Evolutionary conservation across 805 yeast genomes (phyloP).

Genomic region (Metschnikowia lochheadii): DNA sequence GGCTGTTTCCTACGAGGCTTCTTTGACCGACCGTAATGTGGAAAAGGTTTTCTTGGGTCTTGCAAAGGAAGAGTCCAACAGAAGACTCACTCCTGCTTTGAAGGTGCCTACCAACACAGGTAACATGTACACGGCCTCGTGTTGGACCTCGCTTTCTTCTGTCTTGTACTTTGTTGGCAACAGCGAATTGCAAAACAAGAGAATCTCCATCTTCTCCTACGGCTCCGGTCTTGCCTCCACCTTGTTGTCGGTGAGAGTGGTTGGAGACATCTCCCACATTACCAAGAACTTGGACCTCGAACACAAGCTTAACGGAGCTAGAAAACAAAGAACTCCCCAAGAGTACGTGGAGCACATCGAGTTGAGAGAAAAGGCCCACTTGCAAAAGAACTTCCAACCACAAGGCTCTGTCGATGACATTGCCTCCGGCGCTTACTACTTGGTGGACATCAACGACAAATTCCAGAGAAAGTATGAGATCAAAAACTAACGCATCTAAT

Average conservation of each 20-base stretch:
- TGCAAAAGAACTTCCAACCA: conserved; percentile 77
- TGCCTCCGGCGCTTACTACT: conserved; percentile 75
- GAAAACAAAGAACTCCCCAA: conserved; percentile 67
- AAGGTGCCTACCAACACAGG: conserved; percentile 94
- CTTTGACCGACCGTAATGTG: conserved; percentile 71
- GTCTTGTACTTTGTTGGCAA: conserved; percentile 70
- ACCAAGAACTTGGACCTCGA: conserved; percentile 63
- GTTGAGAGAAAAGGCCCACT: conserved; percentile 85
- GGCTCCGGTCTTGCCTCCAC: conserved; percentile 98
- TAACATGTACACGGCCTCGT: conserved; percentile 95
- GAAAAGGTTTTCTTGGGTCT: conserved; percentile 82
- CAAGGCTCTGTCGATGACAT: conserved; percentile 71
- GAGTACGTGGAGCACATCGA: conserved; percentile 78
- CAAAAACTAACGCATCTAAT: conserved; percentile 32
- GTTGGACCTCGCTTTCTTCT: conserved; percentile 83
- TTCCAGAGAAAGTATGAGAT: conserved; percentile 78
- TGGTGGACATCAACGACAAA: conserved; percentile 78
- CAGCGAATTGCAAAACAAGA: conserved; percentile 71
- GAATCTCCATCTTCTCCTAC: conserved; percentile 91
- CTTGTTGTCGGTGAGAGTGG: conserved; percentile 71
- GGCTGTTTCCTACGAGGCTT: conserved; percentile 62
- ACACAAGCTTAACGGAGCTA: conserved; percentile 55
- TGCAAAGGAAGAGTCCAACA: conserved; percentile 63
- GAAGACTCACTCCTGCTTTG: conserved; percentile 75
- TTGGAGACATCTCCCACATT: conserved; percentile 74